Conservation (phyloP, 2,329 filamentous ascomycete genomes). For the Periconia sp. region DNA sequence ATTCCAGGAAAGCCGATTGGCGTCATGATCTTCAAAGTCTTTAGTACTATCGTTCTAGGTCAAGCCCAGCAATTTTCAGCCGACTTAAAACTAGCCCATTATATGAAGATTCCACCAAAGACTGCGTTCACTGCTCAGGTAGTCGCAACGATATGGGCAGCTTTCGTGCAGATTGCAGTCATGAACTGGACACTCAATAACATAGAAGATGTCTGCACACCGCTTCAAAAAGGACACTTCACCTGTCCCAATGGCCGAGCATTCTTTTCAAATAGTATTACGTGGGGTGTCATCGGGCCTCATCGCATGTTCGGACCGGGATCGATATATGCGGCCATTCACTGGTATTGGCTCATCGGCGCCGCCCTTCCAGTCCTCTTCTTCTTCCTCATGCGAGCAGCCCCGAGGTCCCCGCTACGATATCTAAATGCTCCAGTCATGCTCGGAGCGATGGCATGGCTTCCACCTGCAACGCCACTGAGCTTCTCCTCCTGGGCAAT, state of each 20-base stretch:
- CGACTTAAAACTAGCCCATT: slow-evolving; percentile 59
- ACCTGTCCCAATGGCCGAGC: slow-evolving; percentile 64
- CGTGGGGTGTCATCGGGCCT: slow-evolving; percentile 73
- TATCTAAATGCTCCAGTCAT: slow-evolving; percentile 71
- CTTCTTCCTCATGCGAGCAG: slow-evolving; percentile 66
- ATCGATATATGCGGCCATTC: slow-evolving; percentile 67
- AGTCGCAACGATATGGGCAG: slow-evolving; percentile 69
- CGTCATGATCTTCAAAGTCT: slow-evolving; percentile 59
- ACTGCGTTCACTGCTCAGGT: slow-evolving; percentile 72
- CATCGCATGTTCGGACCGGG: slow-evolving; percentile 70
- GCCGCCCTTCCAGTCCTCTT: slow-evolving; percentile 67
- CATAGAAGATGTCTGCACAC: slow-evolving; percentile 70
- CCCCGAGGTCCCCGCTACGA: slow-evolving; percentile 65
- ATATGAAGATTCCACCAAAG: slow-evolving; percentile 65
- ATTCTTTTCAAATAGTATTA: slow-evolving; percentile 69
- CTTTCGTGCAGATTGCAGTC: slow-evolving; percentile 69
- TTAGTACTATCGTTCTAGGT: slow-evolving; percentile 33
- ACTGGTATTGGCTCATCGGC: slow-evolving; percentile 76
- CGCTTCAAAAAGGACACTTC: slow-evolving; percentile 64
- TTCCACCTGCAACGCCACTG: slow-evolving; percentile 71
- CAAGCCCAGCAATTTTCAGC: slow-evolving; percentile 51
- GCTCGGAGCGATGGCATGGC: slow-evolving; percentile 26
- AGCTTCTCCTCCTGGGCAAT: slow-evolving; percentile 75
- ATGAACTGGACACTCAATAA: slow-evolving; percentile 63
- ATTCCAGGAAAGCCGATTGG: slow-evolving; percentile 55